A percentile compares a stretch with the other conserved stretches of the same genome.
Conservation (phyloP, 371 early-diverging fungal genomes). For the Apophysomyces sp. region DNA sequence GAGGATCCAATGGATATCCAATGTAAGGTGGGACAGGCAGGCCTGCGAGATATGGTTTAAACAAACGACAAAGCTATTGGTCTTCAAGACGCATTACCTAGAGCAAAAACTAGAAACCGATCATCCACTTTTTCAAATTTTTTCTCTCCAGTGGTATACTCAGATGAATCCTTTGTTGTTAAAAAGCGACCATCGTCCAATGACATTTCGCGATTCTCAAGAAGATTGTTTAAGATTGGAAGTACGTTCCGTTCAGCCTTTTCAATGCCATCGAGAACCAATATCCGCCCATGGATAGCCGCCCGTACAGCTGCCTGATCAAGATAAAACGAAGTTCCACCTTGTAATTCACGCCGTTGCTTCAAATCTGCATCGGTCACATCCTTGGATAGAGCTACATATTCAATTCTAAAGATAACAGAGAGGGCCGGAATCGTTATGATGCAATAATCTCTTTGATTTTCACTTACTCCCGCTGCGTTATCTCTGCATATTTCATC, state of each 20-base stretch:
- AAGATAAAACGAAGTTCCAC: conserved; percentile 71
- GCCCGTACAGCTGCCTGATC: conserved; percentile 84
- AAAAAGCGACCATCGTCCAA: conserved; percentile 85
- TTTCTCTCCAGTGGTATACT: conserved; percentile 35
- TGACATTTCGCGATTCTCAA: conserved; percentile 88
- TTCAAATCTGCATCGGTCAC: conserved; percentile 81
- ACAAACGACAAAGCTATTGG: neutral
- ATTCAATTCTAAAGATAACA: conserved; percentile 58
- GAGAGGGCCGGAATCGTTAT: neutral
- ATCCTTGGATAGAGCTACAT: conserved; percentile 78
- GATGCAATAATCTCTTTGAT: neutral
- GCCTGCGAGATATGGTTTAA: conserved; percentile 22
- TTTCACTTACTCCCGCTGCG: conserved; percentile 46
- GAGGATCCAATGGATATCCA: conserved; percentile 83
- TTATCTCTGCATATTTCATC: conserved; percentile 76
- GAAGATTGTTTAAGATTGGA: conserved; percentile 83
- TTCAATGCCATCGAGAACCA: conserved; percentile 83
- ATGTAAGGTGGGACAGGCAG: conserved; percentile 79
- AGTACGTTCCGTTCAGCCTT: conserved; percentile 87
- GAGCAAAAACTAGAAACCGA: conserved; percentile 74
- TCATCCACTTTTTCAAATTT: conserved; percentile 75
- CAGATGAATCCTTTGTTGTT: conserved; percentile 56
- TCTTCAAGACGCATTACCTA: conserved; percentile 42
- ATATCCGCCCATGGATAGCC: conserved; percentile 76
- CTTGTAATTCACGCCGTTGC: conserved; percentile 77